These are phyloP conservation scores for Auriscalpium microsporum DNA, from an alignment of 768 basidiomycete species.

Conservation along the genomic window DNA sequence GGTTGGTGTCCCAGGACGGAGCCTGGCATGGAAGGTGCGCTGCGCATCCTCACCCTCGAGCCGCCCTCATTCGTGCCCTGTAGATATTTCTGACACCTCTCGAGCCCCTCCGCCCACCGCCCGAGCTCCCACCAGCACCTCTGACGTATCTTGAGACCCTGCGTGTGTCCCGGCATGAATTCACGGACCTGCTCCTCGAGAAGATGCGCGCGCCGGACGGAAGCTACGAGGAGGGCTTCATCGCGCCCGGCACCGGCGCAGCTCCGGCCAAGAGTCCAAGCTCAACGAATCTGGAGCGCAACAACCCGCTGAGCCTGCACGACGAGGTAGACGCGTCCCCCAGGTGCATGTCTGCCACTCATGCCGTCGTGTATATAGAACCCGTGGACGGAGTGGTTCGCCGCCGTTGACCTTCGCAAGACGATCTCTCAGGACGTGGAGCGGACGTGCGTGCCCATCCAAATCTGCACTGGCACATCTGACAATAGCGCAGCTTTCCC, in stretches of 20 bases:
- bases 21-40: slow-evolving; percentile 78
- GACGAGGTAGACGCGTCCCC: slow-evolving; percentile 42
- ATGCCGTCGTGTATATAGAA: slow-evolving; percentile 40
- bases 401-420: slow-evolving; percentile 78
- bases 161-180: slow-evolving; percentile 44
- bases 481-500: slow-evolving; percentile 62
- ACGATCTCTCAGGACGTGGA: slow-evolving; percentile 93
- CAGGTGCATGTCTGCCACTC: not conserved
- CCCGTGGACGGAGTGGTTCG: slow-evolving; percentile 95
- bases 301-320: slow-evolving; percentile 78
- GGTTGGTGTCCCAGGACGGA: slow-evolving; percentile 59
- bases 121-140: slow-evolving; percentile 25
- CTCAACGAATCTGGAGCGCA: slow-evolving; percentile 48
- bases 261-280: slow-evolving; percentile 20
- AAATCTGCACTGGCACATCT: not conserved
- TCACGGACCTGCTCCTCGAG: slow-evolving; percentile 48
- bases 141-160: slow-evolving; percentile 25
- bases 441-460: slow-evolving; percentile 59
- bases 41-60: not conserved
- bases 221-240: slow-evolving; percentile 63
- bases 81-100: slow-evolving; percentile 63
- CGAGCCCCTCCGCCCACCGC: slow-evolving; percentile 52
- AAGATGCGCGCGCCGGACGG: slow-evolving; percentile 84
- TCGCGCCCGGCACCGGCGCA: slow-evolving; percentile 40
- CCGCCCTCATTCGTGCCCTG: slow-evolving; percentile 11